phyloP scores from a whole-genome alignment of 2,329 filamentous ascomycete genomes.

The Neonectria punicea region DNA sequence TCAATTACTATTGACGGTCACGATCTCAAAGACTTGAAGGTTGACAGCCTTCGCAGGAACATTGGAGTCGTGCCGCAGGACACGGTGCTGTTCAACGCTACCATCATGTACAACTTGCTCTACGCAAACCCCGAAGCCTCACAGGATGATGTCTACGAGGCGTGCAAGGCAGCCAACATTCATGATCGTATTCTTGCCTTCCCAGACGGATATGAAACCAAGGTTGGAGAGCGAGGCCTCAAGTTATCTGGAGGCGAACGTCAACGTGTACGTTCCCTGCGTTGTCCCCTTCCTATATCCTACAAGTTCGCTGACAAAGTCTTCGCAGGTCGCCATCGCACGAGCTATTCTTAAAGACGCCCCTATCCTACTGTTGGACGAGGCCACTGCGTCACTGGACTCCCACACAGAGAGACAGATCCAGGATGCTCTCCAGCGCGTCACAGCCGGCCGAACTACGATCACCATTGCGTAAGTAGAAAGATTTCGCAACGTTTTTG shows the following conservation, averaged over 20 bases:
- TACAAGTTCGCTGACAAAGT: slow-evolving; percentile 8
- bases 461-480: slow-evolving; percentile 60
- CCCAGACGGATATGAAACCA: slow-evolving; percentile 63
- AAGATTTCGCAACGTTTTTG: not conserved
- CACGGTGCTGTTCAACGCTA: slow-evolving; percentile 62
- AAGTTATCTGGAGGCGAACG: slow-evolving; percentile 70
- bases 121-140: slow-evolving; percentile 62
- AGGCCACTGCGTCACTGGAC: slow-evolving; percentile 77
- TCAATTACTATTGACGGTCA: slow-evolving; percentile 59
- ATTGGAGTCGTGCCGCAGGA: slow-evolving; percentile 59
- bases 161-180: slow-evolving; percentile 64
- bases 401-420: slow-evolving; percentile 69
- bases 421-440: slow-evolving; percentile 61
- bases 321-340: slow-evolving; percentile 62
- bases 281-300: not conserved
- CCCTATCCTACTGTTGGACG: slow-evolving; percentile 76
- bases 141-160: slow-evolving; percentile 60
- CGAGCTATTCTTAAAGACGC: slow-evolving; percentile 76
- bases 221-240: slow-evolving; percentile 63
- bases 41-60: slow-evolving; percentile 51
- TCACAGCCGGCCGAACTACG: slow-evolving; percentile 61
- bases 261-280: slow-evolving; percentile 56
- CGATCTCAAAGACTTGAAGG: slow-evolving; percentile 55
- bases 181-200: slow-evolving; percentile 65
- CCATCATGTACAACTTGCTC: slow-evolving; percentile 65